Conservation (phyloP, 805 yeast species). For the Starmerella kuoi region DNA sequence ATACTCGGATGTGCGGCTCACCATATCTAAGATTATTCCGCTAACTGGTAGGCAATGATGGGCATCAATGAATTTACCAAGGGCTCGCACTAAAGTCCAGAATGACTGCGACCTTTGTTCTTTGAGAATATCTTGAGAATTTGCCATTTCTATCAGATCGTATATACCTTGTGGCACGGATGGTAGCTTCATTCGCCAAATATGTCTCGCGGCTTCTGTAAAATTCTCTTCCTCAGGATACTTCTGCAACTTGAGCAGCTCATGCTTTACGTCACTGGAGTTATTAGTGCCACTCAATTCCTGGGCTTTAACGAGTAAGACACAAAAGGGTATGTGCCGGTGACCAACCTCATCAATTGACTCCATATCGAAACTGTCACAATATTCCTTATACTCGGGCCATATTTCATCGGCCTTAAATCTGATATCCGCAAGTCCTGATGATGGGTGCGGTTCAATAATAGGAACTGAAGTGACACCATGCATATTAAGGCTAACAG, state of each 20-base stretch:
- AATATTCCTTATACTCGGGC: conserved; percentile 46
- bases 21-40: conserved; percentile 82
- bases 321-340: conserved; percentile 61
- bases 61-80: conserved; percentile 36
- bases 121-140: not conserved
- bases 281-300: not conserved
- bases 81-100: conserved; percentile 51
- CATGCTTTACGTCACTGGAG: not conserved
- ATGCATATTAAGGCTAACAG: not conserved
- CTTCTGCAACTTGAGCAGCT: conserved; percentile 33
- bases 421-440: conserved; percentile 46
- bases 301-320: conserved; percentile 45
- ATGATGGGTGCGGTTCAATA: conserved; percentile 57
- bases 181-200: conserved; percentile 34
- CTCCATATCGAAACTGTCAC: conserved; percentile 41
- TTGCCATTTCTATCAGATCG: conserved; percentile 8
- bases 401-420: conserved; percentile 46
- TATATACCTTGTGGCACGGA: conserved; percentile 16
- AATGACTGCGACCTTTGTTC: conserved; percentile 28
- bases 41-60: conserved; percentile 37
- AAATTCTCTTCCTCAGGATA: conserved; percentile 35
- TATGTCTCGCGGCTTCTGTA: conserved; percentile 40
- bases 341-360: conserved; percentile 32
- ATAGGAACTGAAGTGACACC: conserved; percentile 29
- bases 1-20: conserved; percentile 56